Evolutionary conservation across 2,329 filamentous ascomycete species (phyloP).

Genomic region (Penicillium verrucosum): DNA sequence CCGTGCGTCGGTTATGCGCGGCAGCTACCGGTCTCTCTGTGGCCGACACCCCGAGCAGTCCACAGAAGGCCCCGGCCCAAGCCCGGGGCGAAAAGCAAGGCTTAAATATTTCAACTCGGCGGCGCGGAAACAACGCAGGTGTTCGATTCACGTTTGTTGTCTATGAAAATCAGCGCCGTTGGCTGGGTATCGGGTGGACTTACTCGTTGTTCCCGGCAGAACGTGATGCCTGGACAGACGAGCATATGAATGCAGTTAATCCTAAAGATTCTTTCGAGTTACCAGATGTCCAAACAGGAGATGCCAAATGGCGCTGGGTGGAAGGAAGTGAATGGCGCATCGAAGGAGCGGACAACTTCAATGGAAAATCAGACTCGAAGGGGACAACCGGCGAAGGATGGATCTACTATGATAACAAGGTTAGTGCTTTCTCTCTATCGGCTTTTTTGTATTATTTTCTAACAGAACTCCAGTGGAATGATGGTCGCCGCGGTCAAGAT

Average conservation of each 20-base stretch:
- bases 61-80: slow-evolving; percentile 39
- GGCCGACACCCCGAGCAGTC: slow-evolving; percentile 40
- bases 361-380: slow-evolving; percentile 40
- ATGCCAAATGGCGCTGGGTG: slow-evolving; percentile 75
- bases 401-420: slow-evolving; percentile 98
- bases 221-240: slow-evolving; percentile 88
- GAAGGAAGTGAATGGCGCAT: slow-evolving; percentile 82
- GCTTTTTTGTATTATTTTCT: neutral
- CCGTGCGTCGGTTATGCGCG: slow-evolving; percentile 65
- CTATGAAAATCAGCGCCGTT: slow-evolving; percentile 93
- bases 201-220: slow-evolving; percentile 88
- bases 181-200: slow-evolving; percentile 95
- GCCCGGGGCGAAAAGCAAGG: slow-evolving; percentile 46
- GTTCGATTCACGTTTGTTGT: slow-evolving; percentile 96
- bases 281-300: slow-evolving; percentile 63
- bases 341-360: slow-evolving; percentile 57
- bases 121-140: slow-evolving; percentile 59
- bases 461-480: slow-evolving; percentile 67
- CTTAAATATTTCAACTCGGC: slow-evolving; percentile 47
- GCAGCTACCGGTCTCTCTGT: slow-evolving; percentile 76
- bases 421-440: slow-evolving; percentile 37
- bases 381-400: slow-evolving; percentile 67
- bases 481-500: slow-evolving; percentile 77
- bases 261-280: slow-evolving; percentile 69
- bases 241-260: slow-evolving; percentile 80